Percentiles rank a stretch among this genome's conserved stretches.
Conservation (phyloP, 192 early-diverging fungal species). For the Coemansia sp. region DNA sequence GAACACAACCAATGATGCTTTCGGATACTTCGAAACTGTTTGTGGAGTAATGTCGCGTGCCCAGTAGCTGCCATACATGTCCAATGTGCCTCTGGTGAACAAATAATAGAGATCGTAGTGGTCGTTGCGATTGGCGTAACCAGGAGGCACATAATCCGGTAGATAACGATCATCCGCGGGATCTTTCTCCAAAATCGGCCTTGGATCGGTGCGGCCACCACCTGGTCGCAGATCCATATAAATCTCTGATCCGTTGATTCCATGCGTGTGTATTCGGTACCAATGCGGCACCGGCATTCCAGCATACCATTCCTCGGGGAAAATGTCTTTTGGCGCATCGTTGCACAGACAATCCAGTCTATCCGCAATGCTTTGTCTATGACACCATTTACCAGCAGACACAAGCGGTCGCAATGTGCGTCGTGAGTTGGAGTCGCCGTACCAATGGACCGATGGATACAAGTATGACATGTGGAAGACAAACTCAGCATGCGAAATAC, state of each 20-base stretch:
- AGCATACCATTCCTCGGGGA: slow-evolving; percentile 36
- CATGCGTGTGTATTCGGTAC: slow-evolving; percentile 32
- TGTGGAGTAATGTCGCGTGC: slow-evolving; percentile 24
- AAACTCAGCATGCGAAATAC: slow-evolving; percentile 35
- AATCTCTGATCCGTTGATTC: slow-evolving; percentile 20
- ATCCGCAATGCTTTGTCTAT: slow-evolving; percentile 5
- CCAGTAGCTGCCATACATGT: slow-evolving; percentile 48
- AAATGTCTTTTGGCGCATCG: slow-evolving; percentile 43
- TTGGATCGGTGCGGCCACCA: slow-evolving; percentile 9
- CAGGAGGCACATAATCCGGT: slow-evolving; percentile 29
- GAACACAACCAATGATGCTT: slow-evolving; percentile 24
- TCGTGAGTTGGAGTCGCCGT: slow-evolving; percentile 47
- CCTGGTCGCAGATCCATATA: slow-evolving; percentile 14
- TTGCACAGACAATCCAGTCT: slow-evolving; percentile 47
- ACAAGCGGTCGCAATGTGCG: slow-evolving; percentile 32
- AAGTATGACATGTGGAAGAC: slow-evolving; percentile 22
- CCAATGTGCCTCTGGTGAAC: slow-evolving; percentile 42
- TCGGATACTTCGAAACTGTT: background rate
- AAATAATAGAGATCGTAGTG: slow-evolving; percentile 41
- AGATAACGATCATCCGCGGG: slow-evolving; percentile 8
- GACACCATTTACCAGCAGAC: slow-evolving; percentile 37
- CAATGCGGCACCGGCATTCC: slow-evolving; percentile 35
- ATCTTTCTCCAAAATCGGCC: slow-evolving; percentile 25
- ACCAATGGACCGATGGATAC: slow-evolving; percentile 39
- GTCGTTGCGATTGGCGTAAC: slow-evolving; percentile 23